Evolutionary conservation across 305 asterid genomes (phyloP), one percentile per base, ranked within the genome.

Genomic region (Lippia alba): DNA sequence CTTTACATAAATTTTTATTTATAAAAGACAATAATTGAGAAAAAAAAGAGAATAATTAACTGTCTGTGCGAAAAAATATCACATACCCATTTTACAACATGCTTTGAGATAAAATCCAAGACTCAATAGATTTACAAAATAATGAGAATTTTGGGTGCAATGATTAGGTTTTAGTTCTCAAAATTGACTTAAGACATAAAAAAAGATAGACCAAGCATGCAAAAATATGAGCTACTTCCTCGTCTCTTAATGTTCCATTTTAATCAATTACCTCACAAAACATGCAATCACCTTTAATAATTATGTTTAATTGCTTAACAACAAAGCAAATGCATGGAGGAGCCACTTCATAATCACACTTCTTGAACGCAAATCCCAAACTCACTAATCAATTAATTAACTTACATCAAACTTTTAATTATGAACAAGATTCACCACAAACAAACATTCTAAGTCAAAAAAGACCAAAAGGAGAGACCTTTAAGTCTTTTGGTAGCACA

Each of bases 401-500:
- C 78, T 69, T 65, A 55, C 73, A 51, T 66, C 6, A 14, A 51
- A 17, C 19, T 17, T 51, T 51, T 69, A 20, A 54, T 63, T 76
- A 78, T 76, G 70, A 79, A 81, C 83, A 82, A 78, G 70, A 77
- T 69, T 71, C 78, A 19, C 65, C 72, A 62, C 73, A 66, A 61
- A 72, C 73, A 76, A 66, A 66, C 76, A 79, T 71, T 75, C 82
- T 64, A 64, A 80, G 85, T 74, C 81, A 78, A 82, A 85, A 81
- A 56, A 40, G 67, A 61, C 74, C 71, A 74, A 75, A 36, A 75
- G 79, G 20, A 61, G 32, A 61, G 12, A 36, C 78, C 80, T 67
- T 58, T 65, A 67, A 57, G 78, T 70, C 80, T 67, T 63, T 56
- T 78, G 39, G 2, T 24, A 24, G 30, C 30, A 54, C 30, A 70